These are phyloP conservation scores for Antrodiella citrinella DNA, from an alignment of 768 basidiomycete species.

Conservation along the genomic window DNA sequence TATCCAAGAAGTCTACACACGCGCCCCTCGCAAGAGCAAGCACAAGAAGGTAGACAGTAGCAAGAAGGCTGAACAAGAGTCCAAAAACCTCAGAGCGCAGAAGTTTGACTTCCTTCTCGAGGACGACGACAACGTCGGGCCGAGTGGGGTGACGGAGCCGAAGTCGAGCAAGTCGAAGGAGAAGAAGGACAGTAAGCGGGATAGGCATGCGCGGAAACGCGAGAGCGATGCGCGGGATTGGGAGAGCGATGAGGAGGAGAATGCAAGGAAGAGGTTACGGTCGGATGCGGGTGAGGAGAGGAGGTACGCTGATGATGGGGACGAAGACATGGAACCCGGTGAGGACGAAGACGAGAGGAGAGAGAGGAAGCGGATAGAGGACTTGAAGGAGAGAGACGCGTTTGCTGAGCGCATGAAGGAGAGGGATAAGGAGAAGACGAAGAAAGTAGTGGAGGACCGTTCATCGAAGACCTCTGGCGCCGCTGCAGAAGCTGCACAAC, in stretches of 20 bases:
- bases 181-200: conserved; percentile 25
- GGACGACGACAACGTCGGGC: conserved; percentile 42
- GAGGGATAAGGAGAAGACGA: conserved; percentile 78
- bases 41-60: conserved; percentile 49
- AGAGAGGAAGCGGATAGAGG: conserved; percentile 71
- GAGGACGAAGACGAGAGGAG: conserved; percentile 68
- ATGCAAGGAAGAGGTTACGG: conserved; percentile 55
- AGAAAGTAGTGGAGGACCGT: conserved; percentile 87
- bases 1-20: conserved; percentile 65
- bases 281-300: conserved; percentile 39
- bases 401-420: conserved; percentile 84
- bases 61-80: conserved; percentile 68
- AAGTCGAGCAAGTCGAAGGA: conserved; percentile 38
- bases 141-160: conserved; percentile 29
- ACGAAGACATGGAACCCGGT: conserved; percentile 32
- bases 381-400: conserved; percentile 82
- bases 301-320: neutral
- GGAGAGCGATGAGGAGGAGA: conserved; percentile 88
- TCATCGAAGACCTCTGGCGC: conserved; percentile 70
- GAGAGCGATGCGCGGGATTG: conserved; percentile 78
- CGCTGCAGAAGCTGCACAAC: conserved; percentile 74
- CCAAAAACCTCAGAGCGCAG: conserved; percentile 58
- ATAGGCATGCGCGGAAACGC: conserved; percentile 67
- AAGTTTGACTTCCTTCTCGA: conserved; percentile 82
- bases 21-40: conserved; percentile 73